These are phyloP conservation scores for Populus deltoides DNA, from an alignment of 345 rosid genomes.

Conservation along the genomic window DNA sequence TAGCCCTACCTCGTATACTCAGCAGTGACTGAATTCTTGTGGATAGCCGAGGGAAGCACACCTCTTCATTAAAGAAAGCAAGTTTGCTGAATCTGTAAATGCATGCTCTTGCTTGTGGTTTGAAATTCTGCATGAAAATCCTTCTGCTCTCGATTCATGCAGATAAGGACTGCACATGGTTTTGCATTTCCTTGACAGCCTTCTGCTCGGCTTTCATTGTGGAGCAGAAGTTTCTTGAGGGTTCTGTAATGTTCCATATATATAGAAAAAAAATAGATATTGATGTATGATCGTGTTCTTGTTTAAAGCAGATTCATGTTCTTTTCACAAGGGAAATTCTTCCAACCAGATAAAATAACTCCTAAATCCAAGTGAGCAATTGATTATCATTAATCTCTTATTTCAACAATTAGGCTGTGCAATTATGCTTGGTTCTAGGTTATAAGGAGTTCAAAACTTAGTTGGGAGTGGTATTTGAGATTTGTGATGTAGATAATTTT, in stretches of 20 bases:
- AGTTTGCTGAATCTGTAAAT: neutral
- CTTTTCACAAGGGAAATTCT: no score
- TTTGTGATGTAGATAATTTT: no score
- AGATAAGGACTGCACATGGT: neutral
- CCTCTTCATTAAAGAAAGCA: neutral
- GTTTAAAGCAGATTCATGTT: neutral
- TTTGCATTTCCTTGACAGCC: neutral
- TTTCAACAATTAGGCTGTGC: no score
- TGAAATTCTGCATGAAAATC: neutral
- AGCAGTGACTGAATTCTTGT: constrained; percentile 4
- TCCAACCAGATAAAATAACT: no score
- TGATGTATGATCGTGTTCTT: neutral
- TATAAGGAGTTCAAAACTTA: no score
- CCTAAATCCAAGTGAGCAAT: no score
- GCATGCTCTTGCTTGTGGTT: neutral
- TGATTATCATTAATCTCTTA: no score
- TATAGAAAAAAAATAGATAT: neutral
- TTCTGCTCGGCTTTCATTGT: neutral
- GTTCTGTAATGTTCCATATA: constrained; percentile 7
- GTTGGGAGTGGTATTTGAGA: no score
- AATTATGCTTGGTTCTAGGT: no score
- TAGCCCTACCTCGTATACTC: constrained; percentile 8
- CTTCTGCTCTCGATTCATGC: neutral
- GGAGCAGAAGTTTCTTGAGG: neutral
- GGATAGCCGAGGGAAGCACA: neutral